Percentiles rank a stretch among this genome's conserved stretches.
Conservation (phyloP, 2,329 filamentous ascomycete genomes). For the Epichloe glyceriae region DNA sequence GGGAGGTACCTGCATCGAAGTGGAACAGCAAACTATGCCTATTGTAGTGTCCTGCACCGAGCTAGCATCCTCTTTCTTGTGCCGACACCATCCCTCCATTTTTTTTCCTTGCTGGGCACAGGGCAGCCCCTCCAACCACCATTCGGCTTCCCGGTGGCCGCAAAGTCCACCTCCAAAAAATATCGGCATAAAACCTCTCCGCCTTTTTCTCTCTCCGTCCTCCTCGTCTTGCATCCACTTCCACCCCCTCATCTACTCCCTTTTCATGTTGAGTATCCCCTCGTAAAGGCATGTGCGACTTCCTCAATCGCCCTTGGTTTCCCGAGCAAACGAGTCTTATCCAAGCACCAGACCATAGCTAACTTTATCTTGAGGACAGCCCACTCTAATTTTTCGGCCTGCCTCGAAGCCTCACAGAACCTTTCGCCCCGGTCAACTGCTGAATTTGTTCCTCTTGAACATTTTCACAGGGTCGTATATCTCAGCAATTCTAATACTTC, state of each 20-base stretch:
- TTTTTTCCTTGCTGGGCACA: not conserved
- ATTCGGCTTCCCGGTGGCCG: not conserved
- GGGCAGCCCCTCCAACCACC: constrained; percentile 5
- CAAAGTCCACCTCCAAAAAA: not conserved
- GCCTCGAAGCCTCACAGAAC: constrained; percentile 1
- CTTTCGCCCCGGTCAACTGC: not conserved
- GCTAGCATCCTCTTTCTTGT: not conserved
- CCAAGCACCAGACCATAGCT: not conserved
- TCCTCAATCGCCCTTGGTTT: not conserved
- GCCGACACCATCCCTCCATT: not conserved
- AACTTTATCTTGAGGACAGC: not conserved
- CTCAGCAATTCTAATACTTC: not conserved
- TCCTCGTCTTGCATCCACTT: constrained; percentile 1
- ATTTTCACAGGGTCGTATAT: not conserved
- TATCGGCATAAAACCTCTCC: constrained; percentile 7
- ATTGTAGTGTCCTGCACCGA: not conserved
- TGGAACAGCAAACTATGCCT: no score
- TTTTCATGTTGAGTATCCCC: not conserved
- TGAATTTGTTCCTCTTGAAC: constrained; percentile 1
- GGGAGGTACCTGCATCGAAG: not conserved
- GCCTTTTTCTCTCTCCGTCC: constrained; percentile 6
- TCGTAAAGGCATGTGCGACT: constrained; percentile 1
- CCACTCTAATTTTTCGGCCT: not conserved
- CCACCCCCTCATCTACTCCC: not conserved
- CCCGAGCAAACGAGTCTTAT: not conserved